Conservation (phyloP, 352 stramenopile species). For the Proteromonas lacertae region DNA sequence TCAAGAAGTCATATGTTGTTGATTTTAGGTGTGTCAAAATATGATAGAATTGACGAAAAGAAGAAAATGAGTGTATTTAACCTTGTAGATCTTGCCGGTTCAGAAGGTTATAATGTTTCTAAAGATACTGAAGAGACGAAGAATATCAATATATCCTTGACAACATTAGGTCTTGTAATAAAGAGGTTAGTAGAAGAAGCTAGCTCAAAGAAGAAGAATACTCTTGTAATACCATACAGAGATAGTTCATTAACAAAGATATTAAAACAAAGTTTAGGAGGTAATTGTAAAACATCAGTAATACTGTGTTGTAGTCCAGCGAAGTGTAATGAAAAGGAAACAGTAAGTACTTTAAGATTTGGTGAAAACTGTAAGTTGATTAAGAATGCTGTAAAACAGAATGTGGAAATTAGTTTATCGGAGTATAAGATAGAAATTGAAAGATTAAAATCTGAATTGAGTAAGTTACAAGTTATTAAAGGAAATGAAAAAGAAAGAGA, state of each 20-base stretch:
- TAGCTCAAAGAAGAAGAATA: neutral
- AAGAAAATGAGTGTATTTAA: neutral
- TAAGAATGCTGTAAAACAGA: conserved; percentile 1
- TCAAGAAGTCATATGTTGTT: conserved; percentile 54
- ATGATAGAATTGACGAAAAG: too few species aligned
- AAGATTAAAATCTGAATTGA: too few species aligned
- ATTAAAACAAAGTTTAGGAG: neutral
- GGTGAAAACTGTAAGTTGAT: neutral
- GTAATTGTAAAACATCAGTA: neutral
- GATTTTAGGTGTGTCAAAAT: too few species aligned
- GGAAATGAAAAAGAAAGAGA: too few species aligned
- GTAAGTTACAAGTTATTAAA: too few species aligned
- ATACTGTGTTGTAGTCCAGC: neutral
- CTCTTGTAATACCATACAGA: neutral
- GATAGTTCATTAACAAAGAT: neutral
- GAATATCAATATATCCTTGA: conserved; percentile 1
- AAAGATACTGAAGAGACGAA: neutral
- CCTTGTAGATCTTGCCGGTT: conserved; percentile 1
- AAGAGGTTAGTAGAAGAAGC: conserved; percentile 1
- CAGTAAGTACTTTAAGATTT: conserved; percentile 1
- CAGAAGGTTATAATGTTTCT: neutral
- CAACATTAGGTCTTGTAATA: conserved; percentile 1
- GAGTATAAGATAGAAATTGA: neutral
- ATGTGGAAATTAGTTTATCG: neutral
- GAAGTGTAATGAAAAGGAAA: neutral